Base-by-base conservation (phyloP, 2,329 filamentous ascomycete genomes). In the Arthrobotrys iridis region DNA sequence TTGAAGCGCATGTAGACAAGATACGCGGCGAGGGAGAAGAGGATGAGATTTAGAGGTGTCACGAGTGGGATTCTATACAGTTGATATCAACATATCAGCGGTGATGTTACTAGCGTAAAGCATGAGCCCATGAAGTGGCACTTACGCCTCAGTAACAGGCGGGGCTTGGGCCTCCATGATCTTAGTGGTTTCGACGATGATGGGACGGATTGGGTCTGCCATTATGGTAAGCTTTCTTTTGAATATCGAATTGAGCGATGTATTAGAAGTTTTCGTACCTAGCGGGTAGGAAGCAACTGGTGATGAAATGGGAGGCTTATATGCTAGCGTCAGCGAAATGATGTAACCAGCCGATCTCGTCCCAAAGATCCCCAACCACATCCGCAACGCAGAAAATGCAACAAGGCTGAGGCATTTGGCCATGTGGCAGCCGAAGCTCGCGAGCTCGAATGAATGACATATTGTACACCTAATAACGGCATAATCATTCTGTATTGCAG, bases 31-130 rank as follows among this genome's bases (percentile, higher is more conserved):
- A 87, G 81, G 78, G 83, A 82, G 79, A 87, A 79, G 78, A 91
- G 86, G 81, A 90, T 82, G 76, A 87, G 76, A 84, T 91, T 91
- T 80, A 90, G 85, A 3, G 89, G 88, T 0, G 88, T 89, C 77
- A 86, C 77, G 80, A 90, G 72, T 33, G 77, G 64, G 45, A 78
- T 60, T n/a, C 78, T 79, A 28, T 33, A 11, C 10, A 20, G 15
- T 15, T 4, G 26, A 43, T 37, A 41, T 4, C 6, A 15, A 33
- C 20, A n/a, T 40, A 55, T 35, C 6, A 52, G 6, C 20, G 18
- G 40, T 2, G 13, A 1, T 18, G 13, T 30, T 60, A 8, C 13
- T 33, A 11, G 13, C 37, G 5, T n/a, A 30, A 13, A 45, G 3
- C 13, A 48, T 48, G 33, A 24, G 26, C 3, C 20, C 7, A 33